Percentiles rank a stretch among this genome's conserved stretches.
Conservation (phyloP, 805 yeast genomes). For the Hanseniaspora hatyaiensis region DNA sequence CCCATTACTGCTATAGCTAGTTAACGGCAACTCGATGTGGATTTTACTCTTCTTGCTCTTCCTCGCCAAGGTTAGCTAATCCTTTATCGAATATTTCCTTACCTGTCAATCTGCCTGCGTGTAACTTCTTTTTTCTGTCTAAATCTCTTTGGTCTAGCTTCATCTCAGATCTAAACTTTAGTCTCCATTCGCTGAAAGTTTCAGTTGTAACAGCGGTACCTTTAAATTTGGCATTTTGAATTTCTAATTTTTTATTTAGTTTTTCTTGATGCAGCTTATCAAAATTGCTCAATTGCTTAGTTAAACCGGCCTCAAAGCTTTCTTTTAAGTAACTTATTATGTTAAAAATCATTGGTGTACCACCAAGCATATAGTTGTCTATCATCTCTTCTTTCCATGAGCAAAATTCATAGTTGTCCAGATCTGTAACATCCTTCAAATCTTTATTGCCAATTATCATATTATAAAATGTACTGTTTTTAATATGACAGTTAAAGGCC, state of each 20-base stretch:
- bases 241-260: slow-evolving; percentile 53
- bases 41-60: slow-evolving; percentile 31
- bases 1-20: no score
- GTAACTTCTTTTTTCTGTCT: slow-evolving; percentile 44
- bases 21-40: no score
- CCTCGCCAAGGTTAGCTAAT: slow-evolving; percentile 60
- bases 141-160: slow-evolving; percentile 50
- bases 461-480: slow-evolving; percentile 6
- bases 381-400: slow-evolving; percentile 15
- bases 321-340: slow-evolving; percentile 69
- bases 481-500: slow-evolving; percentile 13
- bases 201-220: slow-evolving; percentile 85
- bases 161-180: slow-evolving; percentile 56
- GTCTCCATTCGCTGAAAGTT: slow-evolving; percentile 63
- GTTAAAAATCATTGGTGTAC: slow-evolving; percentile 86
- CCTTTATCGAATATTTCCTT: slow-evolving; percentile 84
- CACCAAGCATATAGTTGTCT: slow-evolving; percentile 56
- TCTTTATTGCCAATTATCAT: slow-evolving; percentile 2
- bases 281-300: slow-evolving; percentile 39
- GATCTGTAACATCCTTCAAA: slow-evolving; percentile 3
- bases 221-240: slow-evolving; percentile 77
- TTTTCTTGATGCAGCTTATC: slow-evolving; percentile 51
- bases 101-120: slow-evolving; percentile 73
- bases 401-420: slow-evolving; percentile 5
- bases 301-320: slow-evolving; percentile 58